Conservation (phyloP, 2,329 filamentous ascomycete species). For the Colletotrichum cuscutae region DNA sequence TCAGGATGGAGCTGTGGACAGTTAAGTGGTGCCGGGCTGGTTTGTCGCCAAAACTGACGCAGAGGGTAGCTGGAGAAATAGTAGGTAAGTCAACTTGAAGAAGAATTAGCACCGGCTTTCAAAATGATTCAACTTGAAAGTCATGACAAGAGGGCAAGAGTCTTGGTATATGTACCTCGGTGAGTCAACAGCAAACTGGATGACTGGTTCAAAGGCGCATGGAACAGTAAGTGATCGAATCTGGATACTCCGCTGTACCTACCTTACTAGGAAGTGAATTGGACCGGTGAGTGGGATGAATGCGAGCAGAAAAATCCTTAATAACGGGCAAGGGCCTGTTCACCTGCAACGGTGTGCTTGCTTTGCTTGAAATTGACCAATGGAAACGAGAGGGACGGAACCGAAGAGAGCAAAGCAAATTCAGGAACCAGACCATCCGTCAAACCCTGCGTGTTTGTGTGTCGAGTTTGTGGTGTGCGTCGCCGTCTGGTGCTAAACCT, state of each 20-base stretch:
- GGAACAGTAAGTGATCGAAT: conserved; percentile 27
- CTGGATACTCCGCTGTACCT: conserved; percentile 7
- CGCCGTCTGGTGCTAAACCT: not conserved
- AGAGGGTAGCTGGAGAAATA: not conserved
- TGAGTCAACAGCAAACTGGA: conserved; percentile 20
- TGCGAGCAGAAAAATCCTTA: conserved; percentile 20
- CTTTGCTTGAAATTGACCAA: conserved; percentile 17
- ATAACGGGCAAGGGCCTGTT: conserved; percentile 15
- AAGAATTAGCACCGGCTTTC: not conserved
- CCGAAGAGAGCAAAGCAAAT: conserved; percentile 11
- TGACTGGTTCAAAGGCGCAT: conserved; percentile 3
- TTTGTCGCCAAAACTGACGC: not conserved
- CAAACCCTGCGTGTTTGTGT: not conserved
- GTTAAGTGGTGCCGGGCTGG: not conserved
- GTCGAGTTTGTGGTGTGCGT: too few species aligned
- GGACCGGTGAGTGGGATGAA: conserved; percentile 22
- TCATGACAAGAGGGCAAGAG: too few species aligned
- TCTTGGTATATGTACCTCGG: not conserved
- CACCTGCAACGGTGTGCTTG: conserved; percentile 5
- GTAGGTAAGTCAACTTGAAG: not conserved
- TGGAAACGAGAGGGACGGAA: not conserved
- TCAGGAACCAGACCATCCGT: conserved; percentile 31
- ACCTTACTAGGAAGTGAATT: not conserved
- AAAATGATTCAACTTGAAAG: not conserved
- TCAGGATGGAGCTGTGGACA: not conserved